These are phyloP conservation scores for Stropharia rugosoannulata DNA, from an alignment of 768 basidiomycete genomes.

Conservation along the genomic window DNA sequence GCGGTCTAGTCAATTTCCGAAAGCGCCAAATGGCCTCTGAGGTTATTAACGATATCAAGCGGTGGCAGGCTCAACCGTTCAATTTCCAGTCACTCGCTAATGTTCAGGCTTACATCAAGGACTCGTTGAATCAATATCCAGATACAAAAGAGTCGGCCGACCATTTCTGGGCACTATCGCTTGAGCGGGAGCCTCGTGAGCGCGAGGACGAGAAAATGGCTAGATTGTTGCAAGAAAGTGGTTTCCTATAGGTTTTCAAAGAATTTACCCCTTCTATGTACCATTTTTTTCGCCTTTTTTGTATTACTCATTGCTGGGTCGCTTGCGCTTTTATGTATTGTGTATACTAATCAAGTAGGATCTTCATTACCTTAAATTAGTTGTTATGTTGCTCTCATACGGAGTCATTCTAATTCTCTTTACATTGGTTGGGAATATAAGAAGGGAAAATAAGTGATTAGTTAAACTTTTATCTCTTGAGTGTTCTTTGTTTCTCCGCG, in stretches of 20 bases:
- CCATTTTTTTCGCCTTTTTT: conserved; percentile 6
- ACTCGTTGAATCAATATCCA: conserved; percentile 69
- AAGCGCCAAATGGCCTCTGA: conserved; percentile 97
- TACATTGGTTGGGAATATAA: not conserved
- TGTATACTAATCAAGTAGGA: conserved; percentile 11
- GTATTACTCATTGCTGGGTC: conserved; percentile 8
- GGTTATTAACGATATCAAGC: conserved; percentile 94
- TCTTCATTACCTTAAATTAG: not conserved
- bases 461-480: conserved; percentile 47
- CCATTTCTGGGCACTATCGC: conserved; percentile 81
- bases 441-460: not conserved
- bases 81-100: conserved; percentile 70
- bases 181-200: conserved; percentile 91
- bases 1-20: conserved; percentile 87
- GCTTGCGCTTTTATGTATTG: conserved; percentile 7
- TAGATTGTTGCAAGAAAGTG: conserved; percentile 81
- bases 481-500: conserved; percentile 96
- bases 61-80: conserved; percentile 91
- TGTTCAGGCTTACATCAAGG: conserved; percentile 76
- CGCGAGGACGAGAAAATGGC: conserved; percentile 98
- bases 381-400: not conserved
- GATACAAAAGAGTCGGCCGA: conserved; percentile 71
- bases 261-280: conserved; percentile 13
- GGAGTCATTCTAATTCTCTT: conserved; percentile 1
- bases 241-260: conserved; percentile 58